phyloP scores from a whole-genome alignment of 768 basidiomycete genomes.

The Lactifluus volemus region DNA sequence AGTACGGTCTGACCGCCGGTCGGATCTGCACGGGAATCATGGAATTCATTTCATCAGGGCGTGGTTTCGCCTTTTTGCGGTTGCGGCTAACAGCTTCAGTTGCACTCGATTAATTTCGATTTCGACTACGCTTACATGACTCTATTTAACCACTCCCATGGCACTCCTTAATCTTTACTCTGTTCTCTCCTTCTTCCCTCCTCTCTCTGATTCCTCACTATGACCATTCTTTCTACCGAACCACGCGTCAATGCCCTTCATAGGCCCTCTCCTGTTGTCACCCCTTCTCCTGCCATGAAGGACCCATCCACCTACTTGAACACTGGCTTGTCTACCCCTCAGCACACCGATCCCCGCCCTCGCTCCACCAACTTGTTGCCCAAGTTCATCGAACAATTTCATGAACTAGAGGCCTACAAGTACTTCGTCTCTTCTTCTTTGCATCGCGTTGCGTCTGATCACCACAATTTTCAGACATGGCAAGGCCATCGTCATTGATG shows the following conservation, averaged over 20 bases:
- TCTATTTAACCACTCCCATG: constrained; percentile 5
- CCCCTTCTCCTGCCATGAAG: not conserved
- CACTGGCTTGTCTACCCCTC: not conserved
- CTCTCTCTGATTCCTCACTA: not conserved
- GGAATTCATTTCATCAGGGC: not conserved
- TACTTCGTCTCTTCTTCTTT: constrained; percentile 26
- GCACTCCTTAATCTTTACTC: not conserved
- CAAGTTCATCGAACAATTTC: constrained; percentile 49
- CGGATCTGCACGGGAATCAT: not conserved
- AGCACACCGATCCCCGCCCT: not conserved
- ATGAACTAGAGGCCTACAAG: constrained; percentile 60
- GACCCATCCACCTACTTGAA: not conserved
- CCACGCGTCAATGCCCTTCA: constrained; percentile 10
- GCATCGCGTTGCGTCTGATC: constrained; percentile 1
- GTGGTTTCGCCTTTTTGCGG: not conserved
- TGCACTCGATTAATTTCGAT: too few relatives aligned
- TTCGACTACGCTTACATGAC: not conserved
- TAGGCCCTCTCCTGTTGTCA: not conserved
- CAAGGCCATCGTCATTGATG: constrained; percentile 54
- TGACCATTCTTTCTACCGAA: constrained; percentile 17
- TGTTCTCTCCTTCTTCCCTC: not conserved
- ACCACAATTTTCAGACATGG: constrained; percentile 40
- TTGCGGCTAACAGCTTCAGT: too few relatives aligned
- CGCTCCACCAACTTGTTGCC: constrained; percentile 33
- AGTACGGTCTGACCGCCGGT: constrained; percentile 2